Conservation (phyloP, 106 monocot genomes). For the Allium sativum region DNA sequence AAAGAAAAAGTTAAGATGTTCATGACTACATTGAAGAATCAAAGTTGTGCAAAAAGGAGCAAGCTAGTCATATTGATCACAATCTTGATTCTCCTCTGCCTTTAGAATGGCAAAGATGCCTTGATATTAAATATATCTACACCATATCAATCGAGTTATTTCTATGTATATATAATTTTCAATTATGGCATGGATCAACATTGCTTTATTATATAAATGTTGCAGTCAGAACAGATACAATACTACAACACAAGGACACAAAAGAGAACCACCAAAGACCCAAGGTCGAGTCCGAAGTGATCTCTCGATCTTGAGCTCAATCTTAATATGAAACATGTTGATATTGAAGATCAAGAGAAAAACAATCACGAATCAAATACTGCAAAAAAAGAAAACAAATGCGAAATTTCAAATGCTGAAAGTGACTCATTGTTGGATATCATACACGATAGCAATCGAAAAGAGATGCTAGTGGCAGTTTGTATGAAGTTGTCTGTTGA, state of each 20-base stretch:
- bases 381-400: too few species aligned
- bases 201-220: too few species aligned
- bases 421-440: background rate
- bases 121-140: slow-evolving; percentile 44
- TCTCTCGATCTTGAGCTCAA: slow-evolving; percentile 56
- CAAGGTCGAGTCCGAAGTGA: slow-evolving; percentile 4
- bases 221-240: slow-evolving; percentile 50
- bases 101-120: slow-evolving; percentile 59
- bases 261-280: slow-evolving; percentile 41
- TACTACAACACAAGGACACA: slow-evolving; percentile 61
- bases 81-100: slow-evolving; percentile 54
- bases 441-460: background rate
- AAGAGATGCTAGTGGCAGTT: slow-evolving; percentile 57
- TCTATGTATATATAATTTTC: too few species aligned
- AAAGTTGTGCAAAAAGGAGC: background rate
- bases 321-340: slow-evolving; percentile 5
- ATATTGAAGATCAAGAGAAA: background rate
- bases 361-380: background rate
- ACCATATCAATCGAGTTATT: too few species aligned
- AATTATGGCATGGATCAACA: too few species aligned
- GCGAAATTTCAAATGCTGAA: background rate
- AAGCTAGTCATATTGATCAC: slow-evolving; percentile 25
- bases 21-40: background rate
- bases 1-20: background rate
- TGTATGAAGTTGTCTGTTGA: too few species aligned